Conservation (phyloP, 352 stramenopile genomes). For the Pythium guiyangense region DNA sequence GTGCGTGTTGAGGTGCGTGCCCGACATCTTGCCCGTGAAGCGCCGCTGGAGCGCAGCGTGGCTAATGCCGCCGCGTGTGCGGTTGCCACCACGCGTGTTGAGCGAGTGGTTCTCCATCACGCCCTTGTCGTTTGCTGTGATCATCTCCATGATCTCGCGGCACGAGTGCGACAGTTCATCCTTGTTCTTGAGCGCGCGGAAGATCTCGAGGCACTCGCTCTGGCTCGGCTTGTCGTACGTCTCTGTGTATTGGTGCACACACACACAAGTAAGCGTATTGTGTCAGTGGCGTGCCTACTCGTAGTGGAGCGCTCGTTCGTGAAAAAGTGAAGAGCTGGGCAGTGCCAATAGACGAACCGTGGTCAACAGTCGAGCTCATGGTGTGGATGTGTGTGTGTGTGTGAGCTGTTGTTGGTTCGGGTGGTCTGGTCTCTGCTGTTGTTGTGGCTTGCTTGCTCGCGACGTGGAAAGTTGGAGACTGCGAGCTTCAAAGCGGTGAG, state of each 20-base stretch:
- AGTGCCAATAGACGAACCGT: constrained; percentile 17
- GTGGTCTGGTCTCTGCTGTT: background rate
- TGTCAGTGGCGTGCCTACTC: no score
- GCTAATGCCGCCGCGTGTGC: constrained; percentile 56
- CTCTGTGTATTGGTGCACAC: constrained; percentile 23
- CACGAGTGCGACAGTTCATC: constrained; percentile 66
- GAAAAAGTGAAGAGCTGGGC: no score
- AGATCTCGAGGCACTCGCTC: constrained; percentile 66
- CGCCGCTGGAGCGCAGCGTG: constrained; percentile 72
- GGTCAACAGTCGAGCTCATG: constrained; percentile 35
- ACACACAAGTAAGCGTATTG: background rate
- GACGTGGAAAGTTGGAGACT: constrained; percentile 14
- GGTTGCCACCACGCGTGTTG: constrained; percentile 58
- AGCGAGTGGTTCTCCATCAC: constrained; percentile 67
- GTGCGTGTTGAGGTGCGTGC: constrained; percentile 34
- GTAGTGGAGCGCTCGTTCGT: no score
- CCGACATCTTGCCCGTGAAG: constrained; percentile 84
- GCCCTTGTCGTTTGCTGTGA: constrained; percentile 56
- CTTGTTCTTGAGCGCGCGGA: constrained; percentile 74
- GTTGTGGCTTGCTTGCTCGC: constrained; percentile 10
- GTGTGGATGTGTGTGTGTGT: no score
- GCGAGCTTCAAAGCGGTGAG: no score
- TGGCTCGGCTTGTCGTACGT: constrained; percentile 22
- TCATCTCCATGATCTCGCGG: constrained; percentile 72
- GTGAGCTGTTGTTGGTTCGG: no score